Conservation (phyloP, 495 filamentous ascomycete species). For the Aspergillus kassunensis region DNA sequence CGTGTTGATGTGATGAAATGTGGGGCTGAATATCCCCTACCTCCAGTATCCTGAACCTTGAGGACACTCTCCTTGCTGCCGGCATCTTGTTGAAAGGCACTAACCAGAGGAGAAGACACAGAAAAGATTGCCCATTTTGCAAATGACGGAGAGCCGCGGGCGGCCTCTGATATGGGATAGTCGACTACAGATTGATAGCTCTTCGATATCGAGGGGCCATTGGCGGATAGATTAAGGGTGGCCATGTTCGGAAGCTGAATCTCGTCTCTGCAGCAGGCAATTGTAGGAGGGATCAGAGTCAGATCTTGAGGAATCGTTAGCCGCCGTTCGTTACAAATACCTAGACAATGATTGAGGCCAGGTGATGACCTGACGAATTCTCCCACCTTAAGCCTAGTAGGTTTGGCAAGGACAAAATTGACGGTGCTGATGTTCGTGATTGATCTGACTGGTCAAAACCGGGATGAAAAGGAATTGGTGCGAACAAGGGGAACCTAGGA, state of each 20-base stretch:
- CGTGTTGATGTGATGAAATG: background rate
- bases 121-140: slow-evolving; percentile 89
- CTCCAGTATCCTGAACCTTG: slow-evolving; percentile 88
- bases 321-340: background rate
- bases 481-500: background rate
- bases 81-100: slow-evolving; percentile 80
- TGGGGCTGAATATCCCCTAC: slow-evolving; percentile 42
- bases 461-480: background rate
- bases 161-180: slow-evolving; percentile 55
- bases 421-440: no score
- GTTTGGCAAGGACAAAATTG: no score
- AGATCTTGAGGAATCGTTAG: background rate
- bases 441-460: no score
- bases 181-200: slow-evolving; percentile 90
- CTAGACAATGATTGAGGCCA: no score
- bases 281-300: background rate
- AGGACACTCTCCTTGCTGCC: slow-evolving; percentile 87
- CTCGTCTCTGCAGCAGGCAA: background rate
- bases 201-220: slow-evolving; percentile 86
- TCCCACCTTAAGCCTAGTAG: background rate
- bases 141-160: slow-evolving; percentile 63
- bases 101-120: slow-evolving; percentile 84
- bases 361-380: no score
- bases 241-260: slow-evolving; percentile 57
- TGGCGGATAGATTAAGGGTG: slow-evolving; percentile 82